Evolutionary conservation across 2,329 filamentous ascomycete species (phyloP).

Genomic region (Ascochyta koolunga): DNA sequence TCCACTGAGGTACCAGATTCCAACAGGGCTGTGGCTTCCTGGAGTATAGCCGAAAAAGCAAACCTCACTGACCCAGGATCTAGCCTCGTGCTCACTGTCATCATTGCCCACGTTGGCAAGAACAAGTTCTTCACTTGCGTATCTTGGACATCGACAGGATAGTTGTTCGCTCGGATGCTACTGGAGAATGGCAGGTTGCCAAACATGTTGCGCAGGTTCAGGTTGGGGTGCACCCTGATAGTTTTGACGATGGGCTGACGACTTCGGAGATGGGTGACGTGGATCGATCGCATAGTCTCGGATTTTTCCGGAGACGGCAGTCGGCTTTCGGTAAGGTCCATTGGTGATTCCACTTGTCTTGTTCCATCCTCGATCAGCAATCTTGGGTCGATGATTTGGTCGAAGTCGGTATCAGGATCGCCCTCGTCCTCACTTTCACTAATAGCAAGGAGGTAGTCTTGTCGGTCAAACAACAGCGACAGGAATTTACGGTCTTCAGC

Average conservation of each 20-base stretch:
- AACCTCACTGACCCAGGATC: constrained; percentile 26
- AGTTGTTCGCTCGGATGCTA: constrained; percentile 16
- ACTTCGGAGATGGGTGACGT: constrained; percentile 26
- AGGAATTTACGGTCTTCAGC: constrained; percentile 16
- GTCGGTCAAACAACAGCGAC: constrained; percentile 25
- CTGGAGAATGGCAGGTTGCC: constrained; percentile 27
- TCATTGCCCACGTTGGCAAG: constrained; percentile 35
- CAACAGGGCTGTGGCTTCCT: constrained; percentile 22
- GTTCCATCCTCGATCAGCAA: constrained; percentile 8
- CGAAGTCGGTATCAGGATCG: constrained; percentile 5
- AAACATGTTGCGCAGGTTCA: constrained; percentile 26
- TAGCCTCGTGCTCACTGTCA: constrained; percentile 27
- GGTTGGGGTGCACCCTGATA: constrained; percentile 30
- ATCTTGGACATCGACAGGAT: constrained; percentile 16
- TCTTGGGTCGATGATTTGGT: constrained; percentile 22
- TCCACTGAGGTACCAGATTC: constrained; percentile 16
- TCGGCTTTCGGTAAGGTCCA: constrained; percentile 13
- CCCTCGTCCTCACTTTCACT: constrained; percentile 22
- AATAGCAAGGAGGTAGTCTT: constrained; percentile 24
- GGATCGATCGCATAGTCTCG: constrained; percentile 16
- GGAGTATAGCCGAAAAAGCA: constrained; percentile 17
- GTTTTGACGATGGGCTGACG: constrained; percentile 30
- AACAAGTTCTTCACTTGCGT: constrained; percentile 22
- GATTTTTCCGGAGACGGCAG: constrained; percentile 3
- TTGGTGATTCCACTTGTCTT: constrained; percentile 13